These are phyloP conservation scores for Closterium sp. DNA, from an alignment of 139 green algal genomes.

Conservation along the genomic window DNA sequence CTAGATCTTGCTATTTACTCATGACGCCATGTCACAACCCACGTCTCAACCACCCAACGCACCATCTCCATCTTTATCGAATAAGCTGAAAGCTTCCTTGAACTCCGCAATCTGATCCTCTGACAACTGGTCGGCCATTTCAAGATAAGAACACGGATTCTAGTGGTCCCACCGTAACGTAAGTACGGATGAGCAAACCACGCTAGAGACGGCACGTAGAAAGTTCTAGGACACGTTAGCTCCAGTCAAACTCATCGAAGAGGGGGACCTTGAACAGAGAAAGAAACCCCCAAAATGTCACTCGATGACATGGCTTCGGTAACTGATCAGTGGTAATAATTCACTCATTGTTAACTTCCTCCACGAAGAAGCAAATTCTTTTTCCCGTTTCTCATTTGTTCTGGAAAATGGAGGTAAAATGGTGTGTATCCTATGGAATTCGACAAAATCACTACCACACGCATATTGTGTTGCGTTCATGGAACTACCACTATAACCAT, in stretches of 20 bases:
- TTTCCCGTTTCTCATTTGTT: too few species aligned
- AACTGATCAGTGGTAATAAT: too few species aligned
- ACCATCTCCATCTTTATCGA: constrained; percentile 93
- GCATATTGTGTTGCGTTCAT: too few species aligned
- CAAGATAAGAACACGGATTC: neutral
- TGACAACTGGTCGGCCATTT: constrained; percentile 54
- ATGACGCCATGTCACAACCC: neutral
- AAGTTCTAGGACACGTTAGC: neutral
- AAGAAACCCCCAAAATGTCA: neutral
- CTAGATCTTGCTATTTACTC: neutral
- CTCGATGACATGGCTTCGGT: too few species aligned
- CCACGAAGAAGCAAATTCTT: too few species aligned
- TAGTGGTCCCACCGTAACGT: neutral
- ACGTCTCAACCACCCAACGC: neutral
- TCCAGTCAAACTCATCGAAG: too few species aligned
- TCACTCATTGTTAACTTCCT: too few species aligned
- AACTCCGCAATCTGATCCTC: constrained; percentile 87
- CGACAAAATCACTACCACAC: too few species aligned
- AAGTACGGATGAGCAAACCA: neutral
- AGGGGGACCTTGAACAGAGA: neutral
- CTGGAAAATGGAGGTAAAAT: too few species aligned
- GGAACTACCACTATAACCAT: too few species aligned
- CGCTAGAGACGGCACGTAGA: neutral
- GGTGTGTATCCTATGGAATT: too few species aligned
- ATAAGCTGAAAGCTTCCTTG: constrained; percentile 88